Evolutionary conservation across 1,284 basidiomycete genomes (phyloP).

Genomic region (Ceratobasidium sp.): DNA sequence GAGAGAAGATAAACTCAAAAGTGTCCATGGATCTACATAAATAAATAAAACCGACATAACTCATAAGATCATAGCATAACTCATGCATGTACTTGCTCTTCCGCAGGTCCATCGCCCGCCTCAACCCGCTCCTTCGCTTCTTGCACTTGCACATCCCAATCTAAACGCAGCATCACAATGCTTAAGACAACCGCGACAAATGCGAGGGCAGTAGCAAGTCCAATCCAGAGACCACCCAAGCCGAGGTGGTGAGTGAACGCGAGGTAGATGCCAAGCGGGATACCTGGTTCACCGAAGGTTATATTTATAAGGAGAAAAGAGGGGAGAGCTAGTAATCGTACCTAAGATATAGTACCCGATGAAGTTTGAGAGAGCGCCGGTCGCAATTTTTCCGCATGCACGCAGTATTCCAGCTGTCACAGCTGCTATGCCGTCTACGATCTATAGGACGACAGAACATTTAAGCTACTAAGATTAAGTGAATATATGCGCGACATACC

Average conservation of each 20-base stretch:
- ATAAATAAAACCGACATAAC: background rate
- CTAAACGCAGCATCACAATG: conserved; percentile 33
- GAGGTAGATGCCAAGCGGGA: conserved; percentile 28
- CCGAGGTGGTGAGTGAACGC: conserved; percentile 40
- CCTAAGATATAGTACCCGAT: conserved; percentile 74
- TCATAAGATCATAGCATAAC: background rate
- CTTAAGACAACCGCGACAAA: conserved; percentile 30
- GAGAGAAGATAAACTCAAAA: background rate
- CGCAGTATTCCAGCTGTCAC: conserved; percentile 82
- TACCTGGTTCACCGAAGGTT: conserved; percentile 3
- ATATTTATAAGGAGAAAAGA: too few species aligned
- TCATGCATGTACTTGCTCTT: background rate
- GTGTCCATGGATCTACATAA: background rate
- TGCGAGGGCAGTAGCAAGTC: conserved; percentile 43
- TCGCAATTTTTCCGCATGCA: conserved; percentile 77
- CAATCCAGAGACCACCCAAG: conserved; percentile 49
- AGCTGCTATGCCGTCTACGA: conserved; percentile 74
- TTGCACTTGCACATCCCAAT: conserved; percentile 48
- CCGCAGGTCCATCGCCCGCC: background rate
- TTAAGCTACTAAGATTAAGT: background rate
- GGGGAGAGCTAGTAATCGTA: background rate
- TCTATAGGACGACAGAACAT: background rate
- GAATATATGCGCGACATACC: conserved; percentile 58
- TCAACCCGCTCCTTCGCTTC: conserved; percentile 44
- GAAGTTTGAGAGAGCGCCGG: conserved; percentile 50